phyloP scores from a whole-genome alignment of 2,329 filamentous ascomycete species.

The Sclerotinia spermophila region DNA sequence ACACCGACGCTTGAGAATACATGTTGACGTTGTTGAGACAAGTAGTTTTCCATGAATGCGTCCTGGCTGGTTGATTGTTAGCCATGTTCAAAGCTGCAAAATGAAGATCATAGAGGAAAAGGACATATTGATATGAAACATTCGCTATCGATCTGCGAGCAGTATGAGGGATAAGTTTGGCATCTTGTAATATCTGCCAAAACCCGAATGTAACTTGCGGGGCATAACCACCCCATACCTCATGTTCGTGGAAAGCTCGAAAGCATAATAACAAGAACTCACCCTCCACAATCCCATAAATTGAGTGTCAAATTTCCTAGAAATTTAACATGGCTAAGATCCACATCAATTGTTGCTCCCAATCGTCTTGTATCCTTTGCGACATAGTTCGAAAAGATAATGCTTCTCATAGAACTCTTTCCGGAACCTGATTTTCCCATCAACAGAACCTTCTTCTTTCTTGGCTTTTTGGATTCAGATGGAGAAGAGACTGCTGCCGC shows the following conservation, averaged over 20 bases:
- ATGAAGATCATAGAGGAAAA: not conserved
- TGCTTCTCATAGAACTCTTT: conserved; percentile 97
- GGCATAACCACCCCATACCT: not conserved
- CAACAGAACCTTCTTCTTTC: conserved; percentile 82
- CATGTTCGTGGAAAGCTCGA: not conserved
- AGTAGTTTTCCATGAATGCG: conserved; percentile 97
- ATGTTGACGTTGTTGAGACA: conserved; percentile 90
- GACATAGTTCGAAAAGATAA: conserved; percentile 99
- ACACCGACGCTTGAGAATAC: conserved; percentile 97
- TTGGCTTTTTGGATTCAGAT: conserved; percentile 48
- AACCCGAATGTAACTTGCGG: not conserved
- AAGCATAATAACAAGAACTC: conserved; percentile 35
- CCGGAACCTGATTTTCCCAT: conserved; percentile 97
- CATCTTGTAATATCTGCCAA: not conserved
- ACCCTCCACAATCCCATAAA: conserved; percentile 96
- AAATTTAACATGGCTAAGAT: conserved; percentile 98
- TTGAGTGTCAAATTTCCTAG: conserved; percentile 96
- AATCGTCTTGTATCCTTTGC: conserved; percentile 90
- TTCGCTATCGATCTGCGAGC: not conserved
- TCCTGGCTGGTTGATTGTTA: conserved; percentile 64
- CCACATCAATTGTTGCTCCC: conserved; percentile 95
- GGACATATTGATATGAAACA: not conserved
- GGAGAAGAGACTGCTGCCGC: conserved; percentile 10
- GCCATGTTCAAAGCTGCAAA: conserved; percentile 6
- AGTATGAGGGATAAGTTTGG: not conserved